phyloP scores from a whole-genome alignment of 1,139 yeast genomes.

The Geotrichum phurueaensis region DNA sequence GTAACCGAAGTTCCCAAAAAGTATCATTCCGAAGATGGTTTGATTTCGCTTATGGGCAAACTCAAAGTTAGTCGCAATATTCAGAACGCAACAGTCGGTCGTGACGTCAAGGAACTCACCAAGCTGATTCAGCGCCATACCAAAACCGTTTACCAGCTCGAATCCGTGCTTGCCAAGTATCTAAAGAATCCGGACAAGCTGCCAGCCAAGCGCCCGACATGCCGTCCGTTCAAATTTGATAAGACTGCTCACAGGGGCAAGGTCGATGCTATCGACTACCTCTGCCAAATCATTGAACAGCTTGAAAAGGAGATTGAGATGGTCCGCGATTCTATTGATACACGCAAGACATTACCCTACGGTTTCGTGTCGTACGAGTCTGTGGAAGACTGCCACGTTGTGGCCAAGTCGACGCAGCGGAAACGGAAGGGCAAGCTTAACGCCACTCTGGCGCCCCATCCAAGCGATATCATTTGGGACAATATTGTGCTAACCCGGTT shows the following conservation, averaged over 20 bases:
- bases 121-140: constrained; percentile 30
- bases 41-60: constrained; percentile 24
- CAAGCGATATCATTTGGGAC: constrained; percentile 38
- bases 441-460: constrained; percentile 33
- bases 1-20: constrained; percentile 33
- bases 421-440: constrained; percentile 9
- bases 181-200: constrained; percentile 29
- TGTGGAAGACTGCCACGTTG: constrained; percentile 29
- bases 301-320: constrained; percentile 29
- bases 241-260: constrained; percentile 14
- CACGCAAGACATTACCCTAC: constrained; percentile 27
- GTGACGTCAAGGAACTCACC: constrained; percentile 30
- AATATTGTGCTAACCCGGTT: constrained; percentile 31
- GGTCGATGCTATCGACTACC: constrained; percentile 35
- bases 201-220: constrained; percentile 25
- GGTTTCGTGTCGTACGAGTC: constrained; percentile 37
- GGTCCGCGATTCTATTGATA: constrained; percentile 26
- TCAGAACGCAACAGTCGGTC: constrained; percentile 34
- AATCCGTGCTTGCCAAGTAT: constrained; percentile 33
- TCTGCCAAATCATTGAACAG: constrained; percentile 22
- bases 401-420: constrained; percentile 24
- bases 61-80: constrained; percentile 22
- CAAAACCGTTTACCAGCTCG: constrained; percentile 28
- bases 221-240: constrained; percentile 25
- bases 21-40: constrained; percentile 29